Conservation (phyloP, 805 yeast genomes). For the Debaryomyces maramus region DNA sequence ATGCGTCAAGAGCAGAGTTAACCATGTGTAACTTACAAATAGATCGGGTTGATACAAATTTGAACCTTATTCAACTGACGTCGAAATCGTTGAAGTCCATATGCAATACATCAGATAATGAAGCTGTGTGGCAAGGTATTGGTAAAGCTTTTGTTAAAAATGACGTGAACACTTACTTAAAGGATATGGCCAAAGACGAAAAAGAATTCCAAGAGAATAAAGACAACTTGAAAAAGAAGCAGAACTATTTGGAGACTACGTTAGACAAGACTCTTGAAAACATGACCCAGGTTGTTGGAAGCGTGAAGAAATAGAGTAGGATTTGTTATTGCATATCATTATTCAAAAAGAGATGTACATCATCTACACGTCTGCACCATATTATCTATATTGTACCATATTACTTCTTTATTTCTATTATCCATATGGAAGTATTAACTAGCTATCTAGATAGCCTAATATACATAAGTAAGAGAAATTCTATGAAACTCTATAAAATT, state of each 20-base stretch:
- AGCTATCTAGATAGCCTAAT: background rate
- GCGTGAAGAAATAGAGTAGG: background rate
- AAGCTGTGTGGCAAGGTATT: constrained; percentile 77
- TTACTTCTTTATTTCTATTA: background rate
- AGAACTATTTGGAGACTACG: constrained; percentile 71
- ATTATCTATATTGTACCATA: background rate
- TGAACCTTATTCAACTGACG: constrained; percentile 57
- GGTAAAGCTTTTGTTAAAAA: constrained; percentile 71
- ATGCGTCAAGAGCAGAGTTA: constrained; percentile 59
- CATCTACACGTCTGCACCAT: background rate
- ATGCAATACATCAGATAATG: constrained; percentile 38
- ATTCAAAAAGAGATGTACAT: no score
- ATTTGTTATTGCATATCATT: no score
- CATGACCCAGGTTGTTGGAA: constrained; percentile 49
- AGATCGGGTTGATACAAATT: constrained; percentile 47
- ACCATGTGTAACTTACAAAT: constrained; percentile 54
- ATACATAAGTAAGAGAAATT: background rate
- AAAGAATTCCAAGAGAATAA: constrained; percentile 56
- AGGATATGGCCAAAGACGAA: constrained; percentile 52
- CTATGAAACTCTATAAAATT: background rate
- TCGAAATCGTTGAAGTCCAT: constrained; percentile 49
- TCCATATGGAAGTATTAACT: background rate
- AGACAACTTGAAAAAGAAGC: constrained; percentile 63
- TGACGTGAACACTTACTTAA: constrained; percentile 46
- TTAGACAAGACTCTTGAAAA: constrained; percentile 69